Percentiles rank a stretch among this genome's conserved stretches.
Evolutionary conservation across 768 basidiomycete species (phyloP).

Genomic region (Hygrophorus pudorinus): DNA sequence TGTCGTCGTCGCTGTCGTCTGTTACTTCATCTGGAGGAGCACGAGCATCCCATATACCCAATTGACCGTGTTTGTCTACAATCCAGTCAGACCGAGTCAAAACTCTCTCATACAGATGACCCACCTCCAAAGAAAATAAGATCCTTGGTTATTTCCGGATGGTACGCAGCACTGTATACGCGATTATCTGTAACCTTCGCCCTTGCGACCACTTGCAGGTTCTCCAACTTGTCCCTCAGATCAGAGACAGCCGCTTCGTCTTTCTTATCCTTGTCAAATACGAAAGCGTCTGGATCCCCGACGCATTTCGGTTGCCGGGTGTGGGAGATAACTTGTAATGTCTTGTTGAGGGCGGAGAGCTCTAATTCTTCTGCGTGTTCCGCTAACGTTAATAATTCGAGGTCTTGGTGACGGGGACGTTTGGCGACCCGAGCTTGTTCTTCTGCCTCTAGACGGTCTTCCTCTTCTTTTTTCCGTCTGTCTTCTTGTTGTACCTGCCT

Average conservation of each 20-base stretch:
- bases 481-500: slow-evolving; percentile 59
- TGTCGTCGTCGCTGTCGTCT: slow-evolving; percentile 58
- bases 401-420: slow-evolving; percentile 55
- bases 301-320: slow-evolving; percentile 26
- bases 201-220: slow-evolving; percentile 57
- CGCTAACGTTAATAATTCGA: slow-evolving; percentile 47
- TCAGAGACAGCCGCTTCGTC: slow-evolving; percentile 40
- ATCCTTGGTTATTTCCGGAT: slow-evolving; percentile 72
- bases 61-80: slow-evolving; percentile 70
- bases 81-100: slow-evolving; percentile 1
- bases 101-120: slow-evolving; percentile 4
- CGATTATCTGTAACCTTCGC: slow-evolving; percentile 74
- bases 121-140: slow-evolving; percentile 80
- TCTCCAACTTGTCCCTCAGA: slow-evolving; percentile 42
- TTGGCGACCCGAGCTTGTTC: slow-evolving; percentile 55
- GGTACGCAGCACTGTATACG: slow-evolving; percentile 71
- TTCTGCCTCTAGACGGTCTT: slow-evolving; percentile 49
- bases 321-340: slow-evolving; percentile 32
- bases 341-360: slow-evolving; percentile 32
- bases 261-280: slow-evolving; percentile 33
- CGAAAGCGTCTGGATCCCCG: slow-evolving; percentile 42
- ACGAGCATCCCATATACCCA: slow-evolving; percentile 82
- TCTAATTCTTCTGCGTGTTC: slow-evolving; percentile 42
- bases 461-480: slow-evolving; percentile 43
- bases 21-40: slow-evolving; percentile 54